Percentiles rank a stretch among this genome's conserved stretches.
Conservation (phyloP, 768 basidiomycete genomes). For the Suillus plorans region DNA sequence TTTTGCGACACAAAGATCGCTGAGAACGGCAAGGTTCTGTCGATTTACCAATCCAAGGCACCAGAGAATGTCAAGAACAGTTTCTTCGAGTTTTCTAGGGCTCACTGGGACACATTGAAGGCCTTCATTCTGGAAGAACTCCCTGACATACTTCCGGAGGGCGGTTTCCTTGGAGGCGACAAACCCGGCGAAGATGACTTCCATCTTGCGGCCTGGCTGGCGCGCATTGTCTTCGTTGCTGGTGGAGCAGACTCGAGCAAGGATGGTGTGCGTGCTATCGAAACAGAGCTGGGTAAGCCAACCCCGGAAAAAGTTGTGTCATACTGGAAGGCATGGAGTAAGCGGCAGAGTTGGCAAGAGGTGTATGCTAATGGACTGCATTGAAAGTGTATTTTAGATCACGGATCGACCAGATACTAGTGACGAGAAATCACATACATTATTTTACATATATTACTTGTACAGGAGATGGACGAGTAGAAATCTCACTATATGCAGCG, state of each 20-base stretch:
- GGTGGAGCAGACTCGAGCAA: slow-evolving; percentile 30
- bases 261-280: slow-evolving; percentile 37
- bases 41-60: slow-evolving; percentile 41
- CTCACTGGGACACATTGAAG: slow-evolving; percentile 39
- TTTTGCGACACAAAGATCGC: slow-evolving; percentile 46
- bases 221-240: slow-evolving; percentile 40
- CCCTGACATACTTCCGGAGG: slow-evolving; percentile 38
- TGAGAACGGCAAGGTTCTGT: slow-evolving; percentile 39
- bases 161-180: slow-evolving; percentile 48
- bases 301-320: slow-evolving; percentile 38
- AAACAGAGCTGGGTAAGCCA: slow-evolving; percentile 37
- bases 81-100: slow-evolving; percentile 40
- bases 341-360: slow-evolving; percentile 45
- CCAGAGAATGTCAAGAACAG: slow-evolving; percentile 32
- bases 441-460: not conserved
- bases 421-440: not conserved
- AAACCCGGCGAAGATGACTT: slow-evolving; percentile 54
- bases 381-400: slow-evolving; percentile 20
- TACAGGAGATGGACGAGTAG: not conserved
- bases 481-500: not conserved
- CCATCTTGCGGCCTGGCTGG: slow-evolving; percentile 54
- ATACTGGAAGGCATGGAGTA: slow-evolving; percentile 47
- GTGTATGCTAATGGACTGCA: slow-evolving; percentile 46
- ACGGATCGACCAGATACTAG: not conserved
- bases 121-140: slow-evolving; percentile 41